phyloP scores from a whole-genome alignment of 2,329 filamentous ascomycete genomes.

The Coniochaeta ligniaria region DNA sequence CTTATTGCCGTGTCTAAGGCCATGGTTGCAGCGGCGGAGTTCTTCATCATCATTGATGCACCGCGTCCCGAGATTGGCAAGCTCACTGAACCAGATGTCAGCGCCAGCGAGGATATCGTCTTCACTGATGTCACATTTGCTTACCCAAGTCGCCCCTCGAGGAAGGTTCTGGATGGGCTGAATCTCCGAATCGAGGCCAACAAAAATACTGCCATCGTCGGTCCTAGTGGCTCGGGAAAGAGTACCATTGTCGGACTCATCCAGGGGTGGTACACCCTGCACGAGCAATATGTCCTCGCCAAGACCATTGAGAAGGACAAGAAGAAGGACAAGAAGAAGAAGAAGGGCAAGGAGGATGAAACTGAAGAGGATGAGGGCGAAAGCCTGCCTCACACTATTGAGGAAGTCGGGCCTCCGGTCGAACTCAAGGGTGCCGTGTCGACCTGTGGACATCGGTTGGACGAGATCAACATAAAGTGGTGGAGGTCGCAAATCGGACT shows the following conservation, averaged over 20 bases:
- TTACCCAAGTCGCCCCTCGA: conserved; percentile 60
- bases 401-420: conserved; percentile 27
- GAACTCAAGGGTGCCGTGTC: conserved; percentile 44
- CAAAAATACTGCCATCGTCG: conserved; percentile 67
- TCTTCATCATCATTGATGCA: conserved; percentile 46
- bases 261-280: conserved; percentile 64
- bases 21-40: conserved; percentile 49
- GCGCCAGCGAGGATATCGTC: conserved; percentile 44
- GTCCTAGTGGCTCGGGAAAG: conserved; percentile 66
- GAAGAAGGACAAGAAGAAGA: conserved; percentile 30
- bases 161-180: conserved; percentile 55
- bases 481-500: conserved; percentile 40
- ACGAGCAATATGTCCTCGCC: conserved; percentile 43
- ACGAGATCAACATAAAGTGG: conserved; percentile 56
- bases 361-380: conserved; percentile 21
- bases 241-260: conserved; percentile 66
- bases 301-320: conserved; percentile 41
- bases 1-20: conserved; percentile 52
- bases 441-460: conserved; percentile 45
- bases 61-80: conserved; percentile 30
- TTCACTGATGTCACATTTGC: conserved; percentile 63
- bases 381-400: conserved; percentile 8
- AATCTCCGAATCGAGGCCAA: conserved; percentile 52
- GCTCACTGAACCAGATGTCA: conserved; percentile 40
- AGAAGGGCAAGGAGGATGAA: conserved; percentile 19